Evolutionary conservation across 805 yeast species (phyloP).

Genomic region (Pichia exigua): DNA sequence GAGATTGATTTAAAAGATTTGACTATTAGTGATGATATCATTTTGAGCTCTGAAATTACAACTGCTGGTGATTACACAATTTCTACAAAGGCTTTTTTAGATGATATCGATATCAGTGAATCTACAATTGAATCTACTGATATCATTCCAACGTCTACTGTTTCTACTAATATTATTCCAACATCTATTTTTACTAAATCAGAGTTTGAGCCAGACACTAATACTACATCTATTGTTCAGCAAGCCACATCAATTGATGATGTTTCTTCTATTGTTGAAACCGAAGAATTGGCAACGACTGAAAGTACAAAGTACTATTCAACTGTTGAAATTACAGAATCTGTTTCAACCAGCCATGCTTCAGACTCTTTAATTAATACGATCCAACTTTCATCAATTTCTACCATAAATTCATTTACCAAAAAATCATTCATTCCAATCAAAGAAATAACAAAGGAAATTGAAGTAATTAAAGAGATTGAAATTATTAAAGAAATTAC

Average conservation of each 20-base stretch:
- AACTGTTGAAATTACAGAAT: not conserved
- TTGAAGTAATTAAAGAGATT: not conserved
- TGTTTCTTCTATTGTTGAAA: not conserved
- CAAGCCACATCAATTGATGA: not conserved
- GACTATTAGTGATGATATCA: slow-evolving; percentile 8
- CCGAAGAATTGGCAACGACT: not conserved
- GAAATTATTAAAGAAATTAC: slow-evolving; percentile 9
- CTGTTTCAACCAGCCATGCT: not conserved
- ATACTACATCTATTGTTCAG: not conserved
- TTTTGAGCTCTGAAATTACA: slow-evolving; percentile 1
- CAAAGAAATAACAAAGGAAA: slow-evolving; percentile 7
- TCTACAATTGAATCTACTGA: not conserved
- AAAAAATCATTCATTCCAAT: not conserved
- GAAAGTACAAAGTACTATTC: not conserved
- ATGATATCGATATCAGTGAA: not conserved
- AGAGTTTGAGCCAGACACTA: too few species aligned
- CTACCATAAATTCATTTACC: not conserved
- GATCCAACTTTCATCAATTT: not conserved
- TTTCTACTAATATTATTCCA: not conserved
- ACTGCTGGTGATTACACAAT: not conserved
- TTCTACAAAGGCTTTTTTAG: not conserved
- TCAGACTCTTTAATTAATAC: not conserved
- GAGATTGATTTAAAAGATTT: not conserved
- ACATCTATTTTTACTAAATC: too few species aligned
- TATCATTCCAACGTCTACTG: not conserved